Conservation (phyloP, 2,329 filamentous ascomycete genomes). For the Fusarium acutatum region DNA sequence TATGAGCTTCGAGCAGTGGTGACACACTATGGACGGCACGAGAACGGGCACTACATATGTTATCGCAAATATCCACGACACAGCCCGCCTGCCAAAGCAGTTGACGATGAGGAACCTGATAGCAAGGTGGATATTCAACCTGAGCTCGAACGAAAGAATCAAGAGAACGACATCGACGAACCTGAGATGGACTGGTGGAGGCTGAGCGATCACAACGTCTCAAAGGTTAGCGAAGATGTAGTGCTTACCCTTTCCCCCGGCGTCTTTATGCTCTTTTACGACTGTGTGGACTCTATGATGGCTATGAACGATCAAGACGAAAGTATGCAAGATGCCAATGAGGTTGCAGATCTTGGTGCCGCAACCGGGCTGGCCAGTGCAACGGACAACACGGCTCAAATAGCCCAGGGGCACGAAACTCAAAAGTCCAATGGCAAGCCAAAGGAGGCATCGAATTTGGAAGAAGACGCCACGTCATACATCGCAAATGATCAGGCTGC, state of each 20-base stretch:
- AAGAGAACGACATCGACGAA: slow-evolving; percentile 31
- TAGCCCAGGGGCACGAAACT: slow-evolving; percentile 12
- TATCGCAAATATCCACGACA: slow-evolving; percentile 74
- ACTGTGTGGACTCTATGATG: slow-evolving; percentile 68
- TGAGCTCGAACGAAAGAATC: slow-evolving; percentile 1
- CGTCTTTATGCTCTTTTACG: slow-evolving; percentile 98
- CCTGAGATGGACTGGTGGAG: slow-evolving; percentile 79
- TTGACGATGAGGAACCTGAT: slow-evolving; percentile 24
- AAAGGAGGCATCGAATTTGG: slow-evolving; percentile 3
- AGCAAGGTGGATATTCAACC: slow-evolving; percentile 3
- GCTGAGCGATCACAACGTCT: slow-evolving; percentile 88
- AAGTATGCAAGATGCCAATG: slow-evolving; percentile 34
- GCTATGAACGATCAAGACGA: slow-evolving; percentile 50
- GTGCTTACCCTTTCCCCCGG: slow-evolving; percentile 77
- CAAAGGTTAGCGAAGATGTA: slow-evolving; percentile 73
- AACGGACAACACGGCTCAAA: not conserved
- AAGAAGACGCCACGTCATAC: slow-evolving; percentile 14
- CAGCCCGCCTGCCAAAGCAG: slow-evolving; percentile 7
- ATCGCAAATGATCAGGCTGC: not conserved
- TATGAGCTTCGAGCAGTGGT: slow-evolving; percentile 87
- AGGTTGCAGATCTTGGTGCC: slow-evolving; percentile 17
- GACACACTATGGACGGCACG: slow-evolving; percentile 89
- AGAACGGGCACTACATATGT: slow-evolving; percentile 95
- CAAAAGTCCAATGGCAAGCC: slow-evolving; percentile 5
- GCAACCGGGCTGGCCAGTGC: not conserved